Evolutionary conservation across 192 early-diverging fungal species (phyloP).

Genomic region (Pilaira anomala): DNA sequence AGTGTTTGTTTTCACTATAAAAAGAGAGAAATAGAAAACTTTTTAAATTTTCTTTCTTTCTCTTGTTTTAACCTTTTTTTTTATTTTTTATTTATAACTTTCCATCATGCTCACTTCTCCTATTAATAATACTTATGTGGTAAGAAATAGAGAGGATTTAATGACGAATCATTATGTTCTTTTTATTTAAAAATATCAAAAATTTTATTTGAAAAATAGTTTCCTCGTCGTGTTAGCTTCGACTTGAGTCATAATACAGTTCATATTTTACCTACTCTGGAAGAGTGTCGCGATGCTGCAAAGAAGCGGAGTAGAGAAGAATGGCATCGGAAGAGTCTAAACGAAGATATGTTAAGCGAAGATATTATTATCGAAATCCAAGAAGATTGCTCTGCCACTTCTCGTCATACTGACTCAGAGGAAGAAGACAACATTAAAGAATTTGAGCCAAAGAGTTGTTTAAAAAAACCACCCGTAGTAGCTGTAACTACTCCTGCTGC

Average conservation of each 20-base stretch:
- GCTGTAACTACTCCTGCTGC: background rate
- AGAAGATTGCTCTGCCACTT: constrained; percentile 6
- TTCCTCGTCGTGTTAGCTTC: constrained; percentile 34
- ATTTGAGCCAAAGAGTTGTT: constrained; percentile 22
- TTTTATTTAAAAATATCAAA: too few relatives aligned
- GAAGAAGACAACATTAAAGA: background rate
- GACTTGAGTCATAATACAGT: constrained; percentile 38
- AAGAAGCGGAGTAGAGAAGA: constrained; percentile 19
- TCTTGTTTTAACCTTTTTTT: too few relatives aligned
- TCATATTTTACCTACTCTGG: constrained; percentile 33
- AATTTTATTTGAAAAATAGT: background rate
- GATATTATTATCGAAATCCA: constrained; percentile 33
- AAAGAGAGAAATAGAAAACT: too few relatives aligned
- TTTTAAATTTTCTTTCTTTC: too few relatives aligned
- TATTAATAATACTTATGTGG: too few relatives aligned
- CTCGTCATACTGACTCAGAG: background rate
- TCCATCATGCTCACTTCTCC: too few relatives aligned
- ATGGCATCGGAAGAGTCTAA: constrained; percentile 20
- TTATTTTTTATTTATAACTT: too few relatives aligned
- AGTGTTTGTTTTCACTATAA: too few relatives aligned
- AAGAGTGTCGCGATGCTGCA: constrained; percentile 28
- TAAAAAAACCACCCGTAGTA: constrained; percentile 21
- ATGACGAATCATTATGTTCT: too few relatives aligned
- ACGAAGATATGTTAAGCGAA: constrained; percentile 29
- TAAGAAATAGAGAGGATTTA: constrained; percentile 4